Base-by-base conservation (phyloP, 345 rosid species). In the Capsella bursapastoris region DNA sequence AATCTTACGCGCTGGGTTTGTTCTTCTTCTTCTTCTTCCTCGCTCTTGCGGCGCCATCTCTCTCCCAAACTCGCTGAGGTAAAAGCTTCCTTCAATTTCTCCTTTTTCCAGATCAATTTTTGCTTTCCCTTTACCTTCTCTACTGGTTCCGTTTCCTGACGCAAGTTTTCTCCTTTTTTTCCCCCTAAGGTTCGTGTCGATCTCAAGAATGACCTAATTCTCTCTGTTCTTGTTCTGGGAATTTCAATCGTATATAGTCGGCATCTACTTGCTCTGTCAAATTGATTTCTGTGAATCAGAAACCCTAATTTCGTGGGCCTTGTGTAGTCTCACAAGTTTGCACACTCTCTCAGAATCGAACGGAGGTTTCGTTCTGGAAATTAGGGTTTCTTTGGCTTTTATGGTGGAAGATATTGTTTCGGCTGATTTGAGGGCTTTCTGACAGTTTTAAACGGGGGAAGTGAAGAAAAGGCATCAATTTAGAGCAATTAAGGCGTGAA, bases 301-400 rank as follows among this genome's bases (percentile, higher is more conserved):
- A 76, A 55, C 70, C 58, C 65, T 76, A 76, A 53, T 63, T 68
- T 62, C 70, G 40, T 29, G 27, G 32, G 66, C 35, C 25, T 72
- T 52, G 59, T 53, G 52, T 31, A 60, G 60, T 50, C 52, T 34
- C 44, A 27, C 13, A 66, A 67, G 18, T 40, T 48, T 50, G 63
- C 44, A 43, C 57, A 75, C 74, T 31, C 68, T 60, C 68, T 60
- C 73, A 5, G 15, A 68, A 52, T 68, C 74, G 18, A 18, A 59
- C 31, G 44, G 16, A 63, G 69, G n/a, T 69, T 43, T 41, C 25
- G 41, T 59, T 44, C 15, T 18, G 45, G 79, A 72, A 76, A 82
- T 85, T 85, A 81, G 86, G 88, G 86, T 73, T 81, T 78, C 70
- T 84, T 84, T 78, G 86, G 88, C 83, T 72, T 81, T 74, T 59